Evolutionary conservation across 208 protist species (phyloP).

Genomic region (Acanthamoeba healyi): DNA sequence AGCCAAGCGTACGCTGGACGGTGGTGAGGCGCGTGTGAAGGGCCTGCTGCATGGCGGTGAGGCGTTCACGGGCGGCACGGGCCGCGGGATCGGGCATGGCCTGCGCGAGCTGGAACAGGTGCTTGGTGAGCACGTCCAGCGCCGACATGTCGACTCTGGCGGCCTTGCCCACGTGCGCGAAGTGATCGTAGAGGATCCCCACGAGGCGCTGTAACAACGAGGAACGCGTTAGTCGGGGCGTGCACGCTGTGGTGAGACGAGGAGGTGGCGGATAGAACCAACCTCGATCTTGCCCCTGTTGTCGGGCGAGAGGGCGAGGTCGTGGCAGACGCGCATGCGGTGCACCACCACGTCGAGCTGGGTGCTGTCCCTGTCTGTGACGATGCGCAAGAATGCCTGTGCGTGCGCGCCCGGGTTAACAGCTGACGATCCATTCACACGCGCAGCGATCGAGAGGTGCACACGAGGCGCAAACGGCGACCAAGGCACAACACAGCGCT

Average conservation of each 20-base stretch:
- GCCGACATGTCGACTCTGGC: neutral
- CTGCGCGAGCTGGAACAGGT: constrained; percentile 9
- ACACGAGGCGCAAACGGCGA: neutral
- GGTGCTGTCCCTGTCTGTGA: constrained; percentile 10
- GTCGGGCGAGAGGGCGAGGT: constrained; percentile 38
- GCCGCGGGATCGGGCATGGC: neutral
- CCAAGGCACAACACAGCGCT: neutral
- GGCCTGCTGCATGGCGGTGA: neutral
- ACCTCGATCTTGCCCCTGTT: constrained; percentile 67
- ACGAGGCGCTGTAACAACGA: neutral
- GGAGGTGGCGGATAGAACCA: neutral
- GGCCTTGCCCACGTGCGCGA: constrained; percentile 1
- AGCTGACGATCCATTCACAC: too few relatives aligned
- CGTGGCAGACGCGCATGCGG: constrained; percentile 57
- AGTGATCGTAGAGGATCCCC: constrained; percentile 4
- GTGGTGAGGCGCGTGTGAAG: neutral
- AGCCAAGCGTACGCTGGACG: neutral
- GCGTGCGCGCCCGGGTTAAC: too few relatives aligned
- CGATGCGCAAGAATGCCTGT: neutral
- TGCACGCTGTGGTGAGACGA: neutral
- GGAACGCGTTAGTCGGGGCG: too few relatives aligned
- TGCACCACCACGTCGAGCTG: constrained; percentile 15
- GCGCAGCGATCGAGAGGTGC: too few relatives aligned
- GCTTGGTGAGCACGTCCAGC: constrained; percentile 21
- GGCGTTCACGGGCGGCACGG: constrained; percentile 1